These are phyloP conservation scores for Deinandra increscens DNA, from an alignment of 129 eudicot species.

Conservation along the genomic window DNA sequence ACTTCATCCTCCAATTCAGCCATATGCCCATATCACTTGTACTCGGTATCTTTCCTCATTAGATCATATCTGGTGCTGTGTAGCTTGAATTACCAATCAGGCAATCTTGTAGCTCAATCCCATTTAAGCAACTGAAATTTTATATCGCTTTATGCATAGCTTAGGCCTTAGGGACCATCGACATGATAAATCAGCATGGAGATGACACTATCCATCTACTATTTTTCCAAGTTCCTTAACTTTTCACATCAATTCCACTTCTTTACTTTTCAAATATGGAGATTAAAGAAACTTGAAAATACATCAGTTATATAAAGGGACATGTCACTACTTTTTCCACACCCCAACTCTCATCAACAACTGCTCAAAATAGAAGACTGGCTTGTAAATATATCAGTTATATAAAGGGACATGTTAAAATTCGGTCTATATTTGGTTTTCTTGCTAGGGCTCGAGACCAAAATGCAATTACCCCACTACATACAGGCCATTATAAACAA, in stretches of 20 bases:
- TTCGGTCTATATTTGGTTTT: neutral
- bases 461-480: slow-evolving; percentile 8
- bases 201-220: neutral
- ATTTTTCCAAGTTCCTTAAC: slow-evolving; percentile 2
- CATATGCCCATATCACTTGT: neutral
- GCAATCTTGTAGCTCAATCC: slow-evolving; percentile 9
- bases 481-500: neutral
- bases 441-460: neutral
- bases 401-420: neutral
- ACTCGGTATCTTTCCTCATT: slow-evolving; percentile 5
- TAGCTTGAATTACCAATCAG: slow-evolving; percentile 15
- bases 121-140: slow-evolving; percentile 12
- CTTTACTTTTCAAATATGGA: slow-evolving; percentile 4
- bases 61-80: slow-evolving; percentile 16
- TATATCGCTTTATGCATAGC: neutral
- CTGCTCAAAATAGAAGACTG: neutral
- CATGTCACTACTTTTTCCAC: neutral
- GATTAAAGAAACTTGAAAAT: neutral
- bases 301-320: too few relatives aligned
- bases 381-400: neutral
- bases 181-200: neutral
- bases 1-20: slow-evolving; percentile 7
- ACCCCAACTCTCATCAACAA: neutral
- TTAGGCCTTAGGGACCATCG: slow-evolving; percentile 21
- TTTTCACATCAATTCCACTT: slow-evolving; percentile 1